phyloP scores from a whole-genome alignment of 345 rosid genomes.

The Bruguiera parviflora region DNA sequence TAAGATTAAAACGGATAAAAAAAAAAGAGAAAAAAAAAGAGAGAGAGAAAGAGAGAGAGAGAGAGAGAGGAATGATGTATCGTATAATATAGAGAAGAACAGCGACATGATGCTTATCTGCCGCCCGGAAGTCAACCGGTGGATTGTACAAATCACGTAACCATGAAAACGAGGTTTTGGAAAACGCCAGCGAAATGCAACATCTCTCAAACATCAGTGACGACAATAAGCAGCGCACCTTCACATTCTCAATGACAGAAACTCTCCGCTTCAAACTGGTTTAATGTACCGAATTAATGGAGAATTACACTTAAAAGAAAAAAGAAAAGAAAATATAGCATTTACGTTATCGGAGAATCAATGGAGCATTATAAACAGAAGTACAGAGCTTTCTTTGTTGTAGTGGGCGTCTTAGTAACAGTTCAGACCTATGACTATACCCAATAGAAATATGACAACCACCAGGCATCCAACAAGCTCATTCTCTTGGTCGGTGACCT shows the following conservation, averaged over 20 bases:
- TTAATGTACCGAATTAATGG: too few species aligned
- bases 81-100: too few species aligned
- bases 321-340: too few species aligned
- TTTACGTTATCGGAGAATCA: too few species aligned
- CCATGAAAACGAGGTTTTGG: slow-evolving; percentile 4
- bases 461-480: background rate
- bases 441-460: background rate
- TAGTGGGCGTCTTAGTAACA: background rate
- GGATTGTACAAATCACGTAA: slow-evolving; percentile 30
- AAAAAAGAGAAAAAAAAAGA: too few species aligned
- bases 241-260: slow-evolving; percentile 52
- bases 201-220: background rate
- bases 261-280: slow-evolving; percentile 30
- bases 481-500: background rate
- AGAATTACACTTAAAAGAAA: too few species aligned
- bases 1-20: too few species aligned
- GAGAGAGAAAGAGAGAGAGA: too few species aligned
- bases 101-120: too few species aligned
- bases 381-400: too few species aligned
- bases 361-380: too few species aligned
- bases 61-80: too few species aligned
- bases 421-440: background rate
- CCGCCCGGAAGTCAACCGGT: slow-evolving; percentile 41
- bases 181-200: background rate
- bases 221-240: slow-evolving; percentile 38